Percentiles rank a stretch among this genome's conserved stretches.
Conservation (phyloP, 1,284 basidiomycete genomes). For the Fistulinella cinereoalba region DNA sequence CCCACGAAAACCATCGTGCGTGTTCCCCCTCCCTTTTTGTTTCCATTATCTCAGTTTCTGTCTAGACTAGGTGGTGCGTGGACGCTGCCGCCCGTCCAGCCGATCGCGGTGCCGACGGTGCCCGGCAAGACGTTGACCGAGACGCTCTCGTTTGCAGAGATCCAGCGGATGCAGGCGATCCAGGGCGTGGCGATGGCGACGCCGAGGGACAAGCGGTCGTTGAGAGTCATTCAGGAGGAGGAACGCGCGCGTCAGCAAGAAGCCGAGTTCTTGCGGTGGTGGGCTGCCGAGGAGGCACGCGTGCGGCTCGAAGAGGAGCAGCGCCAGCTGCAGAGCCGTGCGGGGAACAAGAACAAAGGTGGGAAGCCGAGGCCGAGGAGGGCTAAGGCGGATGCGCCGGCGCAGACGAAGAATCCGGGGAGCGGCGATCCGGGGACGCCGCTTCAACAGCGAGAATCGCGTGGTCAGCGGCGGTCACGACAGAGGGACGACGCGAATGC, state of each 20-base stretch:
- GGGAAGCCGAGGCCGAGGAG: too few relatives aligned
- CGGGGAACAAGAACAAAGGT: too few relatives aligned
- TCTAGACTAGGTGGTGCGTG: conserved; percentile 47
- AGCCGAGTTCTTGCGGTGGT: conserved; percentile 82
- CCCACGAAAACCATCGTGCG: conserved; percentile 50
- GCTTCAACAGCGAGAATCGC: too few relatives aligned
- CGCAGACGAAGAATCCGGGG: too few relatives aligned
- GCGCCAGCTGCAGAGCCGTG: too few relatives aligned
- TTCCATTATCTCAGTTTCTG: not conserved
- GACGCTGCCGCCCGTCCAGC: conserved; percentile 50
- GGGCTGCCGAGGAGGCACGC: conserved; percentile 77
- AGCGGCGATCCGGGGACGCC: too few relatives aligned
- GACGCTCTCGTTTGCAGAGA: conserved; percentile 71
- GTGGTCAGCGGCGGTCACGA: too few relatives aligned
- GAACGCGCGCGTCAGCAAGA: conserved; percentile 73
- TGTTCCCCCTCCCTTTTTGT: not conserved
- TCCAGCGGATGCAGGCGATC: conserved; percentile 75
- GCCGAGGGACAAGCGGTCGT: conserved; percentile 55
- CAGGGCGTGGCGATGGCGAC: conserved; percentile 38
- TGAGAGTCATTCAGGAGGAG: conserved; percentile 84
- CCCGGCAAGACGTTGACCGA: conserved; percentile 17
- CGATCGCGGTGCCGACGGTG: conserved; percentile 39
- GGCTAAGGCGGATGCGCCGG: too few relatives aligned
- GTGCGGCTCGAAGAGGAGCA: conserved; percentile 36
- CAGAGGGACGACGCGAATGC: too few relatives aligned